Evolutionary conservation across 768 basidiomycete species (phyloP), one percentile per base, ranked within the genome.

Genomic region (Amanita jacksonii): DNA sequence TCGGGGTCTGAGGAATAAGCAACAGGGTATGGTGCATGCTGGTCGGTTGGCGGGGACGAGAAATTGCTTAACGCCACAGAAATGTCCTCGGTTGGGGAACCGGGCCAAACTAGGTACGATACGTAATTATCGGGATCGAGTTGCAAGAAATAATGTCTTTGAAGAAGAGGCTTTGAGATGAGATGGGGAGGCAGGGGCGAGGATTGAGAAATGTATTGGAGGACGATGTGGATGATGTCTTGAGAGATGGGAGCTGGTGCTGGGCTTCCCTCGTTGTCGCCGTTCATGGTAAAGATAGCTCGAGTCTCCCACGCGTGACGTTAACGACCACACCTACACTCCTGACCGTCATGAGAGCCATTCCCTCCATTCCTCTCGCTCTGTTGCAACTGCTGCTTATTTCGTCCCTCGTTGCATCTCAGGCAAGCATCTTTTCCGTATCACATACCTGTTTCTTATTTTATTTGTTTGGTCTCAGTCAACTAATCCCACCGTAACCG

Each of bases 71-170:
- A 57, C 38, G 52, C 37, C 2, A 13, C 44, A 68, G 52, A 54
- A 51, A 52, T 27, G 32, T 57, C 51, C 35, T 48, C 49, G 8
- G 38, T 47, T 27, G 61, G 51, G 15, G 60, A 52, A 3, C 71
- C 66, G 8, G 85, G 81, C 85, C 85, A 87, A 51, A 72, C 73
- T 35, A 87, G 67, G 57, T 87, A 87, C 3, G 73, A 65, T 25
- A 59, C 50, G 7, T 73, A 64, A 50, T 74, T 61, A 19, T 73
- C 63, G 7, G 73, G 67, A 20, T 68, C 57, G 45, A 86, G 62
- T 15, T 61, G 54, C 37, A 87, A 75, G 59, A 82, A 80, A 53
- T 66, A 72, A 56, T 85, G 83, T 28, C 84, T 68, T 57, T 83
- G 77, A 3, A 67, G 64, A 24, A 85, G 72, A 15, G 74, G 63